Conservation (phyloP, 495 filamentous ascomycete genomes). For the Aspergillus carlsbadensis region DNA sequence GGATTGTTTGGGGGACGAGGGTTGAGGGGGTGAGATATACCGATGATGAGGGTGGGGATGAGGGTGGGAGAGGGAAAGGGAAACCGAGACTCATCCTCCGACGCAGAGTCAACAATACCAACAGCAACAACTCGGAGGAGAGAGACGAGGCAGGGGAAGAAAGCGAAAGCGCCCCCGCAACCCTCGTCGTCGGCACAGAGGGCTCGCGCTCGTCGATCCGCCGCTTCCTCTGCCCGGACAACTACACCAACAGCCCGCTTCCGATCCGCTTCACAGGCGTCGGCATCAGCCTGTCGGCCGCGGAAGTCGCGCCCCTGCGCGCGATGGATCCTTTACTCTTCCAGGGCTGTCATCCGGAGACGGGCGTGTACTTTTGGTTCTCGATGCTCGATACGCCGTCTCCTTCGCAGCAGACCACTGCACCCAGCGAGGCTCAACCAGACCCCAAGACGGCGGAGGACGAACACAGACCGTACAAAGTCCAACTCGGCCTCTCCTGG, state of each 20-base stretch:
- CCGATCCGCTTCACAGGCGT: slow-evolving; percentile 29
- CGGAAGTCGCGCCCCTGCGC: slow-evolving; percentile 39
- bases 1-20: slow-evolving; percentile 25
- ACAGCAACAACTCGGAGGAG: too few species aligned
- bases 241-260: slow-evolving; percentile 22
- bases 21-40: neutral
- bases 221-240: slow-evolving; percentile 32
- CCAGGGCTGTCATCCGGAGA: slow-evolving; percentile 54
- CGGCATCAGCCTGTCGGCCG: slow-evolving; percentile 25
- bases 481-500: slow-evolving; percentile 35
- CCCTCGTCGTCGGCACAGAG: slow-evolving; percentile 46
- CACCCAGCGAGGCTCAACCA: too few species aligned
- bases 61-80: too few species aligned
- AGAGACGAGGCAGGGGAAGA: slow-evolving; percentile 11
- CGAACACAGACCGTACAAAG: slow-evolving; percentile 17
- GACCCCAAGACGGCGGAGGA: slow-evolving; percentile 3
- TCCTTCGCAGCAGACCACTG: slow-evolving; percentile 14
- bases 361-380: slow-evolving; percentile 55
- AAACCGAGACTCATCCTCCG: slow-evolving; percentile 21
- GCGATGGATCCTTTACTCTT: slow-evolving; percentile 59
- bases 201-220: slow-evolving; percentile 47
- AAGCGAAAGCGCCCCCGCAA: slow-evolving; percentile 6
- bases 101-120: too few species aligned
- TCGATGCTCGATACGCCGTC: slow-evolving; percentile 37
- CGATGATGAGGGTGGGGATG: neutral